Percentiles rank a stretch among this genome's conserved stretches.
Conservation (phyloP, 208 protist genomes). For the Leishmania amazonensis region DNA sequence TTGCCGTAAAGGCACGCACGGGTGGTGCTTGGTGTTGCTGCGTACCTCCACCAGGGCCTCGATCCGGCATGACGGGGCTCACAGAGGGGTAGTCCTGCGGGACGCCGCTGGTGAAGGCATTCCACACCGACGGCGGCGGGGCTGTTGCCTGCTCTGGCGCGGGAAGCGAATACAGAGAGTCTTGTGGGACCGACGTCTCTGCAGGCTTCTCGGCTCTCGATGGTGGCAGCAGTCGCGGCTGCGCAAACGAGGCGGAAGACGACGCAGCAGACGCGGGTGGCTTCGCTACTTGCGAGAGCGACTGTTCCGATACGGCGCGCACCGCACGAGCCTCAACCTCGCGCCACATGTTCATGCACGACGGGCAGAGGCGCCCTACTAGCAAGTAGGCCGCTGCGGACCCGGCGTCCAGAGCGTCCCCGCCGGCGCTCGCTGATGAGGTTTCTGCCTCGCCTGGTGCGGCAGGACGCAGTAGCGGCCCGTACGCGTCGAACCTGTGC, state of each 20-base stretch:
- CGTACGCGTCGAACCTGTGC: constrained; percentile 74
- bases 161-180: neutral
- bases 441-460: neutral
- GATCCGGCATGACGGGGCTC: neutral
- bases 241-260: neutral
- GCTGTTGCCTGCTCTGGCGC: neutral
- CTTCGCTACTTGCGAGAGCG: neutral
- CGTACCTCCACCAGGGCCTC: neutral
- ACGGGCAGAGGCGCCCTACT: constrained; percentile 41
- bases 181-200: neutral
- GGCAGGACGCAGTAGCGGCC: constrained; percentile 40
- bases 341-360: constrained; percentile 38
- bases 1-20: neutral
- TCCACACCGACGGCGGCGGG: constrained; percentile 2
- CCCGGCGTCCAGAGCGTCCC: neutral
- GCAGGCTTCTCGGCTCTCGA: neutral
- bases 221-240: neutral
- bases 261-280: neutral
- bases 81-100: constrained; percentile 30
- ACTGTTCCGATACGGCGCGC: constrained; percentile 3
- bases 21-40: neutral
- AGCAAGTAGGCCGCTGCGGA: constrained; percentile 25
- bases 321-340: constrained; percentile 21
- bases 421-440: neutral
- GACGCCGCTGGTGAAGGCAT: constrained; percentile 43